Conservation (phyloP, 2,329 filamentous ascomycete species). For the Kalaharituber pfeilii region DNA sequence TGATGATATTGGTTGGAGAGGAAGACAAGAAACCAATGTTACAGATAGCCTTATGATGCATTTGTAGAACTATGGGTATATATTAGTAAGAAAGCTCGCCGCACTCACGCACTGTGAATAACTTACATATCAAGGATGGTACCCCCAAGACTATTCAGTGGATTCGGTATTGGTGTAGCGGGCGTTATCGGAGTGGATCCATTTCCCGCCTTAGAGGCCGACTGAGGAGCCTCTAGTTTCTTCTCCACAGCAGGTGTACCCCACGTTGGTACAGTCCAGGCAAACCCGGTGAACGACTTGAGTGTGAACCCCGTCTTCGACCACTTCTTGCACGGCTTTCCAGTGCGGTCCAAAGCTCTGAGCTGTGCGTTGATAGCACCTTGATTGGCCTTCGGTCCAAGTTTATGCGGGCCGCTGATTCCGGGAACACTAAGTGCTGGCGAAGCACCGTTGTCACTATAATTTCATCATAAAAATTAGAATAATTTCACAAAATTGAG, state of each 20-base stretch:
- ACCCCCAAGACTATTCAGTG: background rate
- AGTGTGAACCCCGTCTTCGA: slow-evolving; percentile 62
- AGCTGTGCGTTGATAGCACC: slow-evolving; percentile 95
- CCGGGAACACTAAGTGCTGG: background rate
- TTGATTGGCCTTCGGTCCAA: slow-evolving; percentile 90
- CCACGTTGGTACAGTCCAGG: slow-evolving; percentile 73
- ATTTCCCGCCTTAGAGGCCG: background rate
- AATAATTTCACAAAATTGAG: too few species aligned
- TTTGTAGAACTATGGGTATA: too few species aligned
- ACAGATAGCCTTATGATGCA: background rate
- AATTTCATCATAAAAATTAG: too few species aligned
- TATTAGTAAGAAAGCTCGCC: too few species aligned
- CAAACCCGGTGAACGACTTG: slow-evolving; percentile 80
- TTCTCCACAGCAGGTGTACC: slow-evolving; percentile 38
- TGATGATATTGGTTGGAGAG: too few species aligned
- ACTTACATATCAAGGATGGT: background rate
- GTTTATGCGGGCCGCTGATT: slow-evolving; percentile 43
- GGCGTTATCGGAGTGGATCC: background rate
- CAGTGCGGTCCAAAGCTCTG: slow-evolving; percentile 78
- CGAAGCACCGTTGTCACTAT: slow-evolving; percentile 42
- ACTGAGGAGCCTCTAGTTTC: background rate
- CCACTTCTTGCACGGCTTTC: slow-evolving; percentile 87
- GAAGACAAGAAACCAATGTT: background rate
- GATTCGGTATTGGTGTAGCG: background rate
- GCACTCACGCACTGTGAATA: too few species aligned